Percentiles rank a stretch among this genome's conserved stretches.
Evolutionary conservation across 208 protist genomes (phyloP).

Genomic region (Trypanosomatidae sp.): DNA sequence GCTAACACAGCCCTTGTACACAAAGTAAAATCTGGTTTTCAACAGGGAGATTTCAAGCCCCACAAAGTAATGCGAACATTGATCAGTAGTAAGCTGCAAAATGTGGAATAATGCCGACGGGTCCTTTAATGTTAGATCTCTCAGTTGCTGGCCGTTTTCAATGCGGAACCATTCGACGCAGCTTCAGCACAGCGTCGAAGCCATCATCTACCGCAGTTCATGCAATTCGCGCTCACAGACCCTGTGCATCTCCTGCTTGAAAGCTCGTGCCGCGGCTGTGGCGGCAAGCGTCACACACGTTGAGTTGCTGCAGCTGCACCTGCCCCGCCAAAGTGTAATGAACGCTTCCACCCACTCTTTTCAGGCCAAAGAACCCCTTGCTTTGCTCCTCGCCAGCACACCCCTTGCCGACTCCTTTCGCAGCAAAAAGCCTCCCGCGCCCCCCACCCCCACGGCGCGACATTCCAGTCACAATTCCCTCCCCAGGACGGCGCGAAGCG

Average conservation of each 20-base stretch:
- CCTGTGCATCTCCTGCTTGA: background rate
- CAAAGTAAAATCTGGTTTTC: background rate
- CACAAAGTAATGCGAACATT: too few relatives aligned
- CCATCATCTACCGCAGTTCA: background rate
- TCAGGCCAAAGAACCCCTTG: background rate
- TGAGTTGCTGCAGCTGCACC: background rate
- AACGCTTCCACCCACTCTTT: background rate
- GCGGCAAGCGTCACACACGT: background rate
- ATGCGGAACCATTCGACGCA: background rate
- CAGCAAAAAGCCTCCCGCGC: background rate
- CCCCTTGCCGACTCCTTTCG: background rate
- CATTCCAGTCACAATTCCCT: background rate
- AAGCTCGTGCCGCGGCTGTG: background rate
- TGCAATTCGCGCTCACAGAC: background rate
- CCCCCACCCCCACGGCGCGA: background rate
- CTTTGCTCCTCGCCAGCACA: background rate
- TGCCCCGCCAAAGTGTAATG: background rate
- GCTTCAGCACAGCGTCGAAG: background rate
- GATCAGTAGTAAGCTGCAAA: background rate
- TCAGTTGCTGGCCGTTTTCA: background rate
- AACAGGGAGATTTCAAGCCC: background rate
- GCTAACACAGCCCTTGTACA: background rate
- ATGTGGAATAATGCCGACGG: background rate
- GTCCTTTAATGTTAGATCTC: background rate
- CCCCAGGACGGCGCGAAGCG: background rate